Base-by-base conservation (phyloP, 2,329 filamentous ascomycete species). In the Thielaviopsis populi region DNA sequence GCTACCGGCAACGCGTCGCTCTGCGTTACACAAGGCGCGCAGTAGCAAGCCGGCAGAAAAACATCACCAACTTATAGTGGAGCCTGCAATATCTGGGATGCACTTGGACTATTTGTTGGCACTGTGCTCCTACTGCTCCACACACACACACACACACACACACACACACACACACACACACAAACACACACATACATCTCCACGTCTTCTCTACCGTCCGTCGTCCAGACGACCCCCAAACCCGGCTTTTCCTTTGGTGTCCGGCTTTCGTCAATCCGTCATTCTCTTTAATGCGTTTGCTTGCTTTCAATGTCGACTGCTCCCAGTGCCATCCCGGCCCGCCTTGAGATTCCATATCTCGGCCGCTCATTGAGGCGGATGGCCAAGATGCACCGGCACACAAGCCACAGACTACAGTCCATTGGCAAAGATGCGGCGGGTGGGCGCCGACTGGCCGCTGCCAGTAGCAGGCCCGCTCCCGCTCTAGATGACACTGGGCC, bases 281-380 rank as follows among this genome's bases (percentile, higher is more conserved):
- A n/a, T 3, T 37, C 24, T 56, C 30, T 33, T 56, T n/a, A 33
- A 22, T 4, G 17, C 10, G 13, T 30, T 24, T 46, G 41, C 30
- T 15, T 58, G n/a, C 17, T 17, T 24, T 46, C 59, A 37, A 61
- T 61, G 59, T 46, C 48, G 19, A 19, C 27, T 33, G 6, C 59
- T 15, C 19, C 59, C 24, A 19, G 17, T n/a, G 41, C 41, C 22
- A n/a, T 19, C 4, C 59, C 59, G 27, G 59, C 30, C n/a, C 22
- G 43, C 24, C 41, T 46, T 24, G 41, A 61, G 41, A 22, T 48
- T n/a, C 59, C 59, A 30, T 61, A 46, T 43, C 59, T 61, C 59
- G 24, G 17, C 42, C 59, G 59, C 41, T 61, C 59, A 13, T 37
- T 61, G 15, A 56, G 53, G n/a, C 53, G 53, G 2, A 37, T 56